Conservation (phyloP, 495 filamentous ascomycete genomes). For the Podospora sp. region DNA sequence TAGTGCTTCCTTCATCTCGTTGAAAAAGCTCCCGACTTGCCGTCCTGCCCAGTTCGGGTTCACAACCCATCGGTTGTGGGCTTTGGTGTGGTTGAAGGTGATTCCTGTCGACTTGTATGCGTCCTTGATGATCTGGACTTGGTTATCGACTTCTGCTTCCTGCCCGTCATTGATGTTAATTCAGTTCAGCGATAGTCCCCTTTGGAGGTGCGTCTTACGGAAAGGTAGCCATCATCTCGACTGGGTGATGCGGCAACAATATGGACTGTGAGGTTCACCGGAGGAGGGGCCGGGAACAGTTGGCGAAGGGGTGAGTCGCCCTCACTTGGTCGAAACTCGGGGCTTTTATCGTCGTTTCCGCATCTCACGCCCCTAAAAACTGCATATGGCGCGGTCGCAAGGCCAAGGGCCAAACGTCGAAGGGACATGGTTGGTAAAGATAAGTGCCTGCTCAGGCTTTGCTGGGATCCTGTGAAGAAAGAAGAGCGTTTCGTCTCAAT, state of each 20-base stretch:
- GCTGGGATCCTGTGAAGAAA: too few relatives aligned
- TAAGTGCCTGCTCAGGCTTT: too few relatives aligned
- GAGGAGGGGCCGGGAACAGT: neutral
- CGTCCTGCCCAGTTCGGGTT: neutral
- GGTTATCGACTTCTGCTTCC: constrained; percentile 1
- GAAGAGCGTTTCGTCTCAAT: too few relatives aligned
- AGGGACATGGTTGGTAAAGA: neutral
- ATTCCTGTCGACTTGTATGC: neutral
- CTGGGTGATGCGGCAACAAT: constrained; percentile 1
- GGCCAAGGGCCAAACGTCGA: neutral
- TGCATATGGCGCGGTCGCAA: neutral
- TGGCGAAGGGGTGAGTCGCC: neutral
- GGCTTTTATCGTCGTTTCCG: neutral
- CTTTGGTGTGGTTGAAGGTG: constrained; percentile 8
- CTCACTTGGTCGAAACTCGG: neutral
- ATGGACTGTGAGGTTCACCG: constrained; percentile 12
- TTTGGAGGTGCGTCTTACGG: neutral
- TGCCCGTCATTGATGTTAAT: too few relatives aligned
- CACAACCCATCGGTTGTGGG: constrained; percentile 5
- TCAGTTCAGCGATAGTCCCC: neutral
- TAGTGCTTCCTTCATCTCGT: neutral
- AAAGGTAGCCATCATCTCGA: constrained; percentile 2
- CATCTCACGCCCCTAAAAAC: neutral
- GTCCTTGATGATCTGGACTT: constrained; percentile 3
- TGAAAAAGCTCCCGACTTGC: neutral